Evolutionary conservation across 2,329 filamentous ascomycete genomes (phyloP), one percentile per base, ranked within the genome.

Genomic region (Colletotrichum sp.): DNA sequence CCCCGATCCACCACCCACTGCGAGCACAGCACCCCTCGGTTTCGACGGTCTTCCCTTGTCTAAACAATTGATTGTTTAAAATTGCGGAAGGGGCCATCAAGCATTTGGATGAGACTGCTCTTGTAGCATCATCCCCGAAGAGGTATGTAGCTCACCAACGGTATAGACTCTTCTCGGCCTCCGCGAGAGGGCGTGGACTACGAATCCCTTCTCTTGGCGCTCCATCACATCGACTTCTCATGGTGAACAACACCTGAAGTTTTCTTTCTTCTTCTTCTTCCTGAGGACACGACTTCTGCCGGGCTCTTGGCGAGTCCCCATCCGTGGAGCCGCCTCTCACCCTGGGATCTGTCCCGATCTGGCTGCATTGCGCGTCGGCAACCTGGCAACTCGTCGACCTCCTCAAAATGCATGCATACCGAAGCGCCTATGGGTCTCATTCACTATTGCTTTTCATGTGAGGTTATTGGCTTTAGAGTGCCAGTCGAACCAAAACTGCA

Each of bases 51-150:
- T 63, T 62, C 32, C 63, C 73, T 64, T 68, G 56, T 52, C 34
- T 59, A 32, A 28, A 59, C 28, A 32, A 21, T 75, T 73, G 63
- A 63, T 62, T 67, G 62, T 67, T 67, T 74, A 67, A 75, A 43
- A 73, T 75, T 67, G 21, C 56, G 38, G 9, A 62, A 75, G 69
- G 73, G 73, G 69, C 26, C 59, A 21, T 34, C 58, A n/a, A 18
- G 34, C 18, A 26, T 73, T 32, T 75, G 63, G 48, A 52, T 73
- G 73, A 75, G 69, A 75, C 73, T 32, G 14, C 58, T 63, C 58
- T 69, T 75, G 69, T 65, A 73, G 73, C 73, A 73, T 75, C 69
- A 75, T 73, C 73, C 73, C 58, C 62, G 73, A 52, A 64, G 24
- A 16, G 43, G 58, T 48, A 68, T 58, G n/a, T 61, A 68, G 10